phyloP scores from a whole-genome alignment of 148 eudicot species.

The Nyssa sinensis region DNA sequence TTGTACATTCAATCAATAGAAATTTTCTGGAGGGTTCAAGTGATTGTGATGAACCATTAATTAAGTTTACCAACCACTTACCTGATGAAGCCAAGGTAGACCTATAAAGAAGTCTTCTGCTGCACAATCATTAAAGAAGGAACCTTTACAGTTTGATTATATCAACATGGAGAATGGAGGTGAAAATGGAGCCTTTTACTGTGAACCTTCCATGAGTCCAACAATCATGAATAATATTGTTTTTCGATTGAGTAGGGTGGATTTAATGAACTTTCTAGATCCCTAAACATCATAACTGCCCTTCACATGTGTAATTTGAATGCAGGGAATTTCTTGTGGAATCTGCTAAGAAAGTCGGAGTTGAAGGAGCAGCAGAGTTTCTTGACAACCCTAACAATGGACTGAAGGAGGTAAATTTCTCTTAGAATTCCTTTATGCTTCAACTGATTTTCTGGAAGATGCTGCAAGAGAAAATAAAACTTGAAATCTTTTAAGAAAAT shows the following conservation, averaged over 20 bases:
- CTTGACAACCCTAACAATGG: conserved; percentile 79
- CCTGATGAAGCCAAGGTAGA: conserved; percentile 2
- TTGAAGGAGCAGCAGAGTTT: conserved; percentile 90
- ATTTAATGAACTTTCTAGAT: not conserved
- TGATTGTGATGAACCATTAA: not conserved
- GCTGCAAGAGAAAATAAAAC: not conserved
- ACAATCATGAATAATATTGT: not conserved
- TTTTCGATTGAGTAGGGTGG: too few species aligned
- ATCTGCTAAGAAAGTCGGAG: conserved; percentile 68
- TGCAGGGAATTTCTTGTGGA: conserved; percentile 84
- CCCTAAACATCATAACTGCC: not conserved
- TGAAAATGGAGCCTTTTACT: conserved; percentile 8
- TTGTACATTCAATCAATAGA: not conserved
- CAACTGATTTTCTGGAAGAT: not conserved
- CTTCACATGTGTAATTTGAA: not conserved
- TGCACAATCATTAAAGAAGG: not conserved
- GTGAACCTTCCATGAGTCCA: too few species aligned
- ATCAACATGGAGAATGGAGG: not conserved
- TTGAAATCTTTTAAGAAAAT: not conserved
- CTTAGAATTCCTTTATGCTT: not conserved
- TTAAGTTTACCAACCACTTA: not conserved
- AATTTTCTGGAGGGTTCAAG: not conserved
- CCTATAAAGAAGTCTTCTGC: not conserved
- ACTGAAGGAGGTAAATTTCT: conserved; percentile 58
- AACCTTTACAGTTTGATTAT: not conserved